Base-by-base conservation (phyloP, 805 yeast genomes). In the Tetrapisispora iriomotensis region DNA sequence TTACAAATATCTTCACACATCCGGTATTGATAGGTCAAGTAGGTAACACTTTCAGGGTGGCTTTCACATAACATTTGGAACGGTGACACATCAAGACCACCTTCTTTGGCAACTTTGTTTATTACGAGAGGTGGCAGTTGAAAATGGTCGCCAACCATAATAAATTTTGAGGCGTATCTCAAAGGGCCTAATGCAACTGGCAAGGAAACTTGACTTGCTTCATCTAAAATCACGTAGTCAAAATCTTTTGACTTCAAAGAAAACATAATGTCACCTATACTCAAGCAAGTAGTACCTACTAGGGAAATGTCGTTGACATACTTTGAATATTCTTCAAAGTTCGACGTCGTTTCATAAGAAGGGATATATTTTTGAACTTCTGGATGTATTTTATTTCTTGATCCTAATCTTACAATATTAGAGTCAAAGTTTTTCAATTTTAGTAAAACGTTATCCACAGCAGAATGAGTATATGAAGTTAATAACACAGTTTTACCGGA, bases 211-310 rank as follows among this genome's bases (percentile, higher is more conserved):
- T 92, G 98, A 1, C 96, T 87, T 0, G 97, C 97, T 58, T 92
- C 99, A 58, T 92, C 99, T 32, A 92, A 72, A 30, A 92, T 87
- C 54, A 96, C 94, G 54, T 83, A 90, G 53, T 92, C 98, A 60
- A 92, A 92, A 13, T 64, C 68, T 25, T 75, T 60, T 51, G 66
- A 51, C 19, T 47, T 43, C 24, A 50, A 36, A 6, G 71, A 62
- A 38, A 54, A 45, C 34, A 51, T 21, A 1, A 48, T 34, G 34
- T 56, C 59, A 15, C 42, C 47, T 8, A 86, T 71, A 0, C 94
- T 88, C 32, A 90, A 65, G 53, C 95, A 84, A 0, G 98, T 92
- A 2, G 87, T 73, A 0, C 96, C 98, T 1, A 92, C 92, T 3
- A 92, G 79, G 14, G 72, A 74, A 0, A 90, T 77, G 0, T 66